These are phyloP conservation scores for Fusarium mangiferae DNA, from an alignment of 2,329 filamentous ascomycete genomes.

Conservation along the genomic window DNA sequence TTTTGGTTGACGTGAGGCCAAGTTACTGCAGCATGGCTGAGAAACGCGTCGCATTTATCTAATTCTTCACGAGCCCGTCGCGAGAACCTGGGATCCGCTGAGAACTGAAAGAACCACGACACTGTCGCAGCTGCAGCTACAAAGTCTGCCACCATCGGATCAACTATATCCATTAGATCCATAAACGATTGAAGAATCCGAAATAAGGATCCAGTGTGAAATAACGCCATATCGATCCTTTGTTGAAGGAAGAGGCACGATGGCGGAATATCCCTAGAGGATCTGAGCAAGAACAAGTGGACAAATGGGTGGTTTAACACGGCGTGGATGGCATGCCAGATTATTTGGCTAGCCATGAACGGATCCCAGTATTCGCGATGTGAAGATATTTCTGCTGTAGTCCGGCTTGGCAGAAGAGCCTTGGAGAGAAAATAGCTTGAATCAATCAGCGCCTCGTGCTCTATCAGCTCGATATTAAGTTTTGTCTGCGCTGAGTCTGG, in stretches of 20 bases:
- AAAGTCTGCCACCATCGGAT: background rate
- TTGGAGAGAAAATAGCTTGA: background rate
- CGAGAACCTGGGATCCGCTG: accelerated
- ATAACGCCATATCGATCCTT: background rate
- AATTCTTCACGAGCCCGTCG: background rate
- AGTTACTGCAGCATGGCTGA: background rate
- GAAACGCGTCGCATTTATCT: background rate
- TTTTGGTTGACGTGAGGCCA: background rate
- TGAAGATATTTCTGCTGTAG: background rate
- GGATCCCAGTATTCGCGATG: background rate
- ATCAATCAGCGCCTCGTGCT: background rate
- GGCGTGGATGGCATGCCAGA: background rate
- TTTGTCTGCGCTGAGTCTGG: background rate
- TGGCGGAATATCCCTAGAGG: accelerated
- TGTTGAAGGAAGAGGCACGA: background rate
- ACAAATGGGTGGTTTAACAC: background rate
- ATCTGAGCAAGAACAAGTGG: background rate
- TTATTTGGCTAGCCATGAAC: background rate
- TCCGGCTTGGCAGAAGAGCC: background rate
- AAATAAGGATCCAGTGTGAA: background rate
- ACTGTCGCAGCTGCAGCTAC: background rate
- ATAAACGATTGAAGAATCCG: background rate
- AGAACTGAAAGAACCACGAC: background rate
- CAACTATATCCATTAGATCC: background rate
- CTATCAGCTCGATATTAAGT: background rate